Evolutionary conservation across 1,139 yeast species (phyloP).

Genomic region (Sugiyamaella pinicola): DNA sequence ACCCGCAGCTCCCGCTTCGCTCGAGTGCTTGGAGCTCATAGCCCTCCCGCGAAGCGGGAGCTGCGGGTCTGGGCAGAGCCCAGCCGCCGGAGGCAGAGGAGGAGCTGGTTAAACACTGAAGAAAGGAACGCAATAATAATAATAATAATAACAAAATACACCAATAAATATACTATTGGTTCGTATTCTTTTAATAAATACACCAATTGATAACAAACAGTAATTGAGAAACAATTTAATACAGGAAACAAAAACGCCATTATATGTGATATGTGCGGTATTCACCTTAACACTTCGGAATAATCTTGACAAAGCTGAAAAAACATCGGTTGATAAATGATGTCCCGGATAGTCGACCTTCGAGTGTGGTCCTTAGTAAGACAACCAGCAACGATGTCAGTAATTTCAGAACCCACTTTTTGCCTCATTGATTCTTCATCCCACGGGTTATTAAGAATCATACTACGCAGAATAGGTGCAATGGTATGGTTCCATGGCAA

Average conservation of each 20-base stretch:
- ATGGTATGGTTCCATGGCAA: slow-evolving; percentile 82
- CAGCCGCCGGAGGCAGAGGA: neutral
- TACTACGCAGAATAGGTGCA: slow-evolving; percentile 74
- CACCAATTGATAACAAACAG: neutral
- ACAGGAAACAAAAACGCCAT: neutral
- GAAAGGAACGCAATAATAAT: too few species aligned
- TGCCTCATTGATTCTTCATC: slow-evolving; percentile 48
- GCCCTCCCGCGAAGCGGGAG: neutral
- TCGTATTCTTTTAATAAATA: neutral
- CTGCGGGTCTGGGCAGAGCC: neutral
- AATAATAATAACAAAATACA: too few species aligned
- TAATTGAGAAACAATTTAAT: neutral
- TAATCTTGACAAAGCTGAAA: slow-evolving; percentile 3
- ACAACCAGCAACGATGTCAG: slow-evolving; percentile 57
- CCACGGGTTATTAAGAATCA: slow-evolving; percentile 70
- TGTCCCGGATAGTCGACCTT: slow-evolving; percentile 53
- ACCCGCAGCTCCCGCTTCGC: too few species aligned
- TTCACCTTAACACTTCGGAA: slow-evolving; percentile 9
- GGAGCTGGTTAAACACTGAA: too few species aligned
- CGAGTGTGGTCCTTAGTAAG: slow-evolving; percentile 53
- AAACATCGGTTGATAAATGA: slow-evolving; percentile 14
- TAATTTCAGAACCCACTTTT: slow-evolving; percentile 42
- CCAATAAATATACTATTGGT: neutral
- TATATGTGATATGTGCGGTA: too few species aligned
- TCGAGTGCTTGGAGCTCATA: too few species aligned